Evolutionary conservation across 306 rosid species (phyloP).

Genomic region (Lathyrus aphaca): DNA sequence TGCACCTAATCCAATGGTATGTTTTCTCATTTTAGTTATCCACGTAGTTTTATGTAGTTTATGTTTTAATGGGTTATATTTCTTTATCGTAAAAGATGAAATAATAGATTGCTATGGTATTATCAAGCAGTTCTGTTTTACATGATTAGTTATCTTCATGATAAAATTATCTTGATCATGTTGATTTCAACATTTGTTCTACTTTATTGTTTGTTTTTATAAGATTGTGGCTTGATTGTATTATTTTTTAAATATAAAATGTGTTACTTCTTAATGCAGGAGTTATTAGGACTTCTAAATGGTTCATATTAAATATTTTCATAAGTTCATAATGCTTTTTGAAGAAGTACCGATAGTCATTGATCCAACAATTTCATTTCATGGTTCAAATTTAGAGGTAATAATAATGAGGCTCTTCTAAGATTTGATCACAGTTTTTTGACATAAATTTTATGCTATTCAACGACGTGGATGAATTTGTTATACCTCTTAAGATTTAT

Average conservation of each 20-base stretch:
- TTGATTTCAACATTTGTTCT: no score
- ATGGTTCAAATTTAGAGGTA: constrained; percentile 82
- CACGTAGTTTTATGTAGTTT: no score
- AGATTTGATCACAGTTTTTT: neutral
- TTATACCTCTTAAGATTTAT: neutral
- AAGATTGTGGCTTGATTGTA: no score
- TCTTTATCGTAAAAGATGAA: no score
- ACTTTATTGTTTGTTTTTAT: no score
- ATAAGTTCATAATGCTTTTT: constrained; percentile 79
- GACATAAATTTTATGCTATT: neutral
- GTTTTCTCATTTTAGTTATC: no score
- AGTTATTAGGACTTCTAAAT: constrained; percentile 80
- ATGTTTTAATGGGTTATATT: no score
- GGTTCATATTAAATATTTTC: constrained; percentile 91
- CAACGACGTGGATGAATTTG: neutral
- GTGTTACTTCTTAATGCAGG: constrained; percentile 56
- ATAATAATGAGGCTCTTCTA: constrained; percentile 4
- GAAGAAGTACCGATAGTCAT: constrained; percentile 77
- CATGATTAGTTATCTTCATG: no score
- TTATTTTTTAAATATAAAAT: neutral
- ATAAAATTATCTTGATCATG: no score
- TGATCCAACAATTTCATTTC: constrained; percentile 69
- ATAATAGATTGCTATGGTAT: no score
- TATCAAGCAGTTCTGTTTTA: no score
- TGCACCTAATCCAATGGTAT: no score